Conservation (phyloP, 2,329 filamentous ascomycete genomes). For the Alternaria sp. region DNA sequence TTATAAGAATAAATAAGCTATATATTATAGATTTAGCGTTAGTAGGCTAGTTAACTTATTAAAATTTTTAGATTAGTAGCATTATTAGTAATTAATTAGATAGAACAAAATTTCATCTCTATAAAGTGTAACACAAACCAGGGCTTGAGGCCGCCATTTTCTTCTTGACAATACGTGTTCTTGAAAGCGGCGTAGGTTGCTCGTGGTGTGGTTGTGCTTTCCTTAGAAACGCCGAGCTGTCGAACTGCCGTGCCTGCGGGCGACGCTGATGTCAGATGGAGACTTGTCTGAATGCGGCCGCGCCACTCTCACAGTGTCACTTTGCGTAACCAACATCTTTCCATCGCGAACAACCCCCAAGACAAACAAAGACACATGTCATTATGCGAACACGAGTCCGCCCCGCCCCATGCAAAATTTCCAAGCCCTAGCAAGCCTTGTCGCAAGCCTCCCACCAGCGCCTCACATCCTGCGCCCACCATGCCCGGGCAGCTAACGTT, state of each 20-base stretch:
- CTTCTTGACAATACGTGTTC: not conserved
- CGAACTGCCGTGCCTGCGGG: not conserved
- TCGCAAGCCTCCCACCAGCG: not conserved
- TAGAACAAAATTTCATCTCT: too few relatives aligned
- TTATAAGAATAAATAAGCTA: too few relatives aligned
- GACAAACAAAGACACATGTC: not conserved
- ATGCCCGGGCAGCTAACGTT: not conserved
- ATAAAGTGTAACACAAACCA: too few relatives aligned
- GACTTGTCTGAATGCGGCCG: not conserved
- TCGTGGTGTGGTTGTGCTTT: not conserved
- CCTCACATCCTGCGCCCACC: not conserved
- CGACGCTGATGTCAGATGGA: not conserved
- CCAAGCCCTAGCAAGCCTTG: not conserved
- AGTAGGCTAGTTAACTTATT: too few relatives aligned
- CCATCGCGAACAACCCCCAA: not conserved
- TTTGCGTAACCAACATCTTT: not conserved
- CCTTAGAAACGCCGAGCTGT: not conserved
- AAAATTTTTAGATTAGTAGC: too few relatives aligned
- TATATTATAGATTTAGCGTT: too few relatives aligned
- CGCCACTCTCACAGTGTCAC: not conserved
- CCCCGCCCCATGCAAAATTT: not conserved
- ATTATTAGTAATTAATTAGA: too few relatives aligned
- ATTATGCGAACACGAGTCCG: not conserved
- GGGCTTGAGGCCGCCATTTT: not conserved
- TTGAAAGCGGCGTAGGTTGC: not conserved